A percentile compares a stretch with the other conserved stretches of the same genome.
Conservation (phyloP, 768 basidiomycete species). For the Glaciozyma antarctica region DNA sequence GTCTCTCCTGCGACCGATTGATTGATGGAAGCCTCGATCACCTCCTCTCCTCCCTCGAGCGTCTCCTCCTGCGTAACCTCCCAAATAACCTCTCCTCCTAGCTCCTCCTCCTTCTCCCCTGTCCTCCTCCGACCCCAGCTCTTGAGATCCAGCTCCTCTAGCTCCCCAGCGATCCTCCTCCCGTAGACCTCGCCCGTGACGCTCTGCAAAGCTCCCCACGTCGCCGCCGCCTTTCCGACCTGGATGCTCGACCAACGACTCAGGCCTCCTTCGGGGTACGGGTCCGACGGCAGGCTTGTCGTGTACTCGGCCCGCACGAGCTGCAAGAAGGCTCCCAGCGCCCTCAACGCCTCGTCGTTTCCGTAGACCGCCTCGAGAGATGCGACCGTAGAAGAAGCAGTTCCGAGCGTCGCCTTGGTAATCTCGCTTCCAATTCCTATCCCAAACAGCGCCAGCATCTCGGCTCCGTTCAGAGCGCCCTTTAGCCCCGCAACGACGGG, state of each 20-base stretch:
- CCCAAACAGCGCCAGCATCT: not conserved
- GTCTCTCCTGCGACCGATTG: not conserved
- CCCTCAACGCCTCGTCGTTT: conserved; percentile 2
- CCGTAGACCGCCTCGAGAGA: not conserved
- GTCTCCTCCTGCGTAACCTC: conserved; percentile 4
- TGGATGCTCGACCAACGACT: not conserved
- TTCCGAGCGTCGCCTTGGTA: not conserved
- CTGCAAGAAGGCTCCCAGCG: not conserved
- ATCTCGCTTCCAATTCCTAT: not conserved
- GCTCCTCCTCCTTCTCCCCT: not conserved
- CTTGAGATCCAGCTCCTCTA: conserved; percentile 1
- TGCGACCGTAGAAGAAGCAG: not conserved
- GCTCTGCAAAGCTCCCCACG: conserved; percentile 2
- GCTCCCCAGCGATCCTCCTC: not conserved
- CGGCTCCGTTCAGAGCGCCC: not conserved
- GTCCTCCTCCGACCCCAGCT: not conserved
- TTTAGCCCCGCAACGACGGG: not conserved
- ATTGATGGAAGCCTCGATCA: not conserved
- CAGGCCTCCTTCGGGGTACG: not conserved
- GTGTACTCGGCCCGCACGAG: not conserved
- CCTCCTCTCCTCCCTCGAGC: not conserved
- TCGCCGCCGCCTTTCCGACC: not conserved
- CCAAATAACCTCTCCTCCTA: not conserved
- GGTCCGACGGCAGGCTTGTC: not conserved
- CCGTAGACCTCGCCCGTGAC: not conserved